phyloP scores from a whole-genome alignment of 1,284 basidiomycete genomes.

The Somion occarium region DNA sequence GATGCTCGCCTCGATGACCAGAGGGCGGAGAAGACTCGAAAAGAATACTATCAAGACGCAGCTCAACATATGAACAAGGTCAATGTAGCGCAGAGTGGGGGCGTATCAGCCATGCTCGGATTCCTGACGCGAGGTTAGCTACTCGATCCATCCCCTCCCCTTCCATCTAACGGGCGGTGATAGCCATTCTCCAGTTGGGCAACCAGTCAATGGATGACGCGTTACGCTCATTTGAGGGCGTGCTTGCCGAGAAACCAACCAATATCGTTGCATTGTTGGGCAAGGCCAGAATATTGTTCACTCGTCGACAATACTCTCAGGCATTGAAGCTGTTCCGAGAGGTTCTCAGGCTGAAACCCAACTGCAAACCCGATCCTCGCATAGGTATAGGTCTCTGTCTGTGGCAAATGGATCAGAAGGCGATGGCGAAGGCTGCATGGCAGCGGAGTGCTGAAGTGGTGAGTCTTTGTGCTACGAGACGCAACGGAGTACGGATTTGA shows the following conservation, averaged over 20 bases:
- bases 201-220: constrained; percentile 77
- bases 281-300: constrained; percentile 82
- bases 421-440: constrained; percentile 83
- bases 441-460: constrained; percentile 80
- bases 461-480: constrained; percentile 28
- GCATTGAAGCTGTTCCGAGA: constrained; percentile 83
- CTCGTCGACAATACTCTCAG: constrained; percentile 69
- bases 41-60: constrained; percentile 65
- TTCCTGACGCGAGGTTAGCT: constrained; percentile 65
- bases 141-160: background rate
- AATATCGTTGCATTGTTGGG: constrained; percentile 81
- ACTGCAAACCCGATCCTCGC: constrained; percentile 82
- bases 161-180: constrained; percentile 1
- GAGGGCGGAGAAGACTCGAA: constrained; percentile 57
- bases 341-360: constrained; percentile 72
- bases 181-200: constrained; percentile 81
- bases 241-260: constrained; percentile 74
- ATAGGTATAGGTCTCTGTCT: constrained; percentile 91
- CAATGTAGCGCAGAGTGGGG: constrained; percentile 46
- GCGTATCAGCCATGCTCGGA: constrained; percentile 40
- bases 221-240: constrained; percentile 73
- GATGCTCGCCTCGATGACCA: constrained; percentile 79
- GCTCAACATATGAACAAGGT: constrained; percentile 67
- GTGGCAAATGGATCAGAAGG: constrained; percentile 80
- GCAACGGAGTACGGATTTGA: background rate